Evolutionary conservation across 2,329 filamentous ascomycete genomes (phyloP), one percentile per base, ranked within the genome.

Genomic region (Endocalyx cinctus): DNA sequence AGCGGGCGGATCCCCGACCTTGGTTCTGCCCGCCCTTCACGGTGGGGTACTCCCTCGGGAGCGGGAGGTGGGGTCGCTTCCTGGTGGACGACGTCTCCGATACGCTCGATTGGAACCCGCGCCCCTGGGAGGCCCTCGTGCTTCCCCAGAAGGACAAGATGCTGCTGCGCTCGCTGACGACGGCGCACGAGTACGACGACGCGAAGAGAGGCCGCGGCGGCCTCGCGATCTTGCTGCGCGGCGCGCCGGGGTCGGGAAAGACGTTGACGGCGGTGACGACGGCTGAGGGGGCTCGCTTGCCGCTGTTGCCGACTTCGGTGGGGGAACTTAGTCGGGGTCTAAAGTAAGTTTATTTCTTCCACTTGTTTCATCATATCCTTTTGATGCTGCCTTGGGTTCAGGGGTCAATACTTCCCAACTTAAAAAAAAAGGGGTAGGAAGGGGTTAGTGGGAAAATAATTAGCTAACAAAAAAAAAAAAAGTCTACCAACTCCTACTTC

Each of bases 181-280:
- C 47, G 15, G 51, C 46, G 3, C 55, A 58, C 17, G 25, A 42
- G 25, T 54, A 45, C 29, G 46, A 57, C 19, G 35, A 43, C 13
- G 42, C 33, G 13, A 38, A 46, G 25, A 48, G 49, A 34, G 64
- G 64, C 41, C 61, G 62, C 25, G 61, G 62, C 32, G 61, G 62
- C 1, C 45, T 64, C 2, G 52, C 61, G 1, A 38, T 62, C 5
- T 40, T 64, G 4, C 48, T 64, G 5, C 58, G 60, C 32, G 59
- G 60, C 2, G 53, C 52, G 2, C 58, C 59, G 2, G 60, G 60
- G 1, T 50, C 54, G 0, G 61, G 60, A 10, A 64, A 64, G 38
- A 66, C 62, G 1, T 42, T 63, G 10, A 64, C 61, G 0, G 61
- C 61, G 1, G 62, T 64, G 37, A 49, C 52, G 1, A 48, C 49